Evolutionary conservation across 805 yeast genomes (phyloP), one percentile per base, ranked within the genome.

Genomic region (Ogataea angusta): DNA sequence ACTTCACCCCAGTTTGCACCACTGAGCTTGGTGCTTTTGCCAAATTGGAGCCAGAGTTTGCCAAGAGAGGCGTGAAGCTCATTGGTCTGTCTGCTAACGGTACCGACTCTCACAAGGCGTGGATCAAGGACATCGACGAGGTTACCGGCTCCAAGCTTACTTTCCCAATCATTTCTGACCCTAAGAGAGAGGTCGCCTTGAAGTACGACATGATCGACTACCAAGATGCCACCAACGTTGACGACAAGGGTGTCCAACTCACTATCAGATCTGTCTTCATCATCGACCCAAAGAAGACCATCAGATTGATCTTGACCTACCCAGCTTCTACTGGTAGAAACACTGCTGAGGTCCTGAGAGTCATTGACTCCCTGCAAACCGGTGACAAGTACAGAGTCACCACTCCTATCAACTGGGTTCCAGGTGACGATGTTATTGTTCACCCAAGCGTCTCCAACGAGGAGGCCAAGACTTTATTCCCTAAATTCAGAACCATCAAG

Each of bases 1-100:
- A 82, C 60, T 82, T 78, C 69, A 82, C 89, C 15, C 89, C 89
- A 25, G 85, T 82, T 34, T 82, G 89, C 62, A 82, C 88, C 48
- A 82, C 89, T 37, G 89, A 82, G 62, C 69, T 82, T 45, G 88
- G 88, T 48, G 88, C 87, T 6, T 81, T 82, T 56, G 82, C 87
- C 49, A 75, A 77, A 57, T 67, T 82, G 57, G 78, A 80, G 57
- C 83, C 84, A 10, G 87, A 82, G 59, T 82, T 82, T 57, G 69
- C 69, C 52, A 73, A 75, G 60, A 71, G 87, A 60, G 75, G 75
- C 42, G 81, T 80, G 40, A 80, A 80, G 56, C 68, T 82, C 57
- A 73, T 82, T 57, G 88, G 87, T 27, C 67, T 82, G 45, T 78
- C 85, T 23, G 82, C 85, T 41, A 82, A 82, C 60, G 76, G 69